A percentile compares a stretch with the other conserved stretches of the same genome.
These are phyloP conservation scores for Rhizoctonia solani DNA, from an alignment of 1,284 basidiomycete genomes.

Conservation along the genomic window DNA sequence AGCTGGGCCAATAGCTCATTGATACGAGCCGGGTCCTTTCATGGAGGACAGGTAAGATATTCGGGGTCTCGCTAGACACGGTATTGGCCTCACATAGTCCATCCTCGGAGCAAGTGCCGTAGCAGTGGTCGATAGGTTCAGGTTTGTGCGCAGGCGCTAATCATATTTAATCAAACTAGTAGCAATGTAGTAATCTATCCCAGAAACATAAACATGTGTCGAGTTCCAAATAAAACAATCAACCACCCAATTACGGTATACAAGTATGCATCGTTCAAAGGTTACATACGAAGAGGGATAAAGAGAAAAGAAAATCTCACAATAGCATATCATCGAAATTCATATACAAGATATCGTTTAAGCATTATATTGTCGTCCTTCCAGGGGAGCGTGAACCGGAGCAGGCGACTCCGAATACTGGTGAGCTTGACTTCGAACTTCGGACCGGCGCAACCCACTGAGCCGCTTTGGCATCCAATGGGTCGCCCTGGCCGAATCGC, in stretches of 20 bases:
- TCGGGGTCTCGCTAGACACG: no score
- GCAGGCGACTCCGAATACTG: constrained; percentile 32
- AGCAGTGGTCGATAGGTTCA: neutral
- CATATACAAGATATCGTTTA: constrained; percentile 30
- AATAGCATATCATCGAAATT: no score
- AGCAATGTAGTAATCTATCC: neutral
- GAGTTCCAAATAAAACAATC: neutral
- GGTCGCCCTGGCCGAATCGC: neutral
- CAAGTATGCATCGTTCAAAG: constrained; percentile 1
- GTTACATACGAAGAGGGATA: no score
- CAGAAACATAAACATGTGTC: neutral
- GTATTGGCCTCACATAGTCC: constrained; percentile 24
- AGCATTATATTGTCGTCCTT: constrained; percentile 12
- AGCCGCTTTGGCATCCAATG: constrained; percentile 23
- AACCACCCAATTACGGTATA: neutral
- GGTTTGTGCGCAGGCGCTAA: constrained; percentile 5
- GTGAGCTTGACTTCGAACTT: neutral
- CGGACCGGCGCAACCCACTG: constrained; percentile 14
- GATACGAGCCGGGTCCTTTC: constrained; percentile 26
- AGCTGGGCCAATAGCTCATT: constrained; percentile 27
- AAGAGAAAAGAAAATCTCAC: no score
- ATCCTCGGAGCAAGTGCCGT: neutral
- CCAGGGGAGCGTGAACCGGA: constrained; percentile 16
- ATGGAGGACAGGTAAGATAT: no score
- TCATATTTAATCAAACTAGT: neutral